Evolutionary conservation across 176 grass and related monocot species (phyloP).

Genomic region (Pontederia crassipes): DNA sequence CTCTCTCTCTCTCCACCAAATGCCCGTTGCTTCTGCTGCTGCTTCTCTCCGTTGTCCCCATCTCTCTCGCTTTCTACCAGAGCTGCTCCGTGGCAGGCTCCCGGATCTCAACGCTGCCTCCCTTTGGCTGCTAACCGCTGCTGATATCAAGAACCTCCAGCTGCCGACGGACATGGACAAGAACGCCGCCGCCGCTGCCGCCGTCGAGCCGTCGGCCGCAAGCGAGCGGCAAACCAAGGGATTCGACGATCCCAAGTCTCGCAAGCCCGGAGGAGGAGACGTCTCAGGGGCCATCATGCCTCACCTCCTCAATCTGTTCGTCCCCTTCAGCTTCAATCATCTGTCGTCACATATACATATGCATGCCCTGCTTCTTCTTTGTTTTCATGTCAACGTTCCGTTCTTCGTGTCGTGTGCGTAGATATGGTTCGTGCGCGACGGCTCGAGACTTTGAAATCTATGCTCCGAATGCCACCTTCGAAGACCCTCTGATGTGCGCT

Average conservation of each 20-base stretch:
- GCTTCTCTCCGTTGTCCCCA: no score
- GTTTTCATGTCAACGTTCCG: neutral
- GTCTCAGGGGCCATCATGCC: neutral
- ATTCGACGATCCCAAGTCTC: neutral
- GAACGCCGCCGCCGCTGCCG: no score
- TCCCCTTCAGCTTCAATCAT: neutral
- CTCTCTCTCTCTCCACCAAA: no score
- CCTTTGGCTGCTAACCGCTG: no score
- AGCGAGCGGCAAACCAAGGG: neutral
- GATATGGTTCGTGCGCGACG: conserved; percentile 40
- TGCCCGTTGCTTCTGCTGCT: no score
- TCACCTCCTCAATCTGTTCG: conserved; percentile 5
- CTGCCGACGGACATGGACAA: no score
- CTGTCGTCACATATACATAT: neutral
- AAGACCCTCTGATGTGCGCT: conserved; percentile 44
- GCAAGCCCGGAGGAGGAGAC: neutral
- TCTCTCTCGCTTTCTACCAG: no score
- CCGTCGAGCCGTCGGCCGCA: neutral
- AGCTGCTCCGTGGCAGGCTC: no score
- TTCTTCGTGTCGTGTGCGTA: neutral
- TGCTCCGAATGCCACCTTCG: conserved; percentile 35
- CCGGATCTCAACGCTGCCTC: no score
- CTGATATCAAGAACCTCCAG: no score
- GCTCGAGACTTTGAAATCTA: conserved; percentile 47
- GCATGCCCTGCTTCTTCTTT: neutral